These are phyloP conservation scores for Vaccinium macrocarpon DNA, from an alignment of 148 eudicot genomes.

Conservation along the genomic window DNA sequence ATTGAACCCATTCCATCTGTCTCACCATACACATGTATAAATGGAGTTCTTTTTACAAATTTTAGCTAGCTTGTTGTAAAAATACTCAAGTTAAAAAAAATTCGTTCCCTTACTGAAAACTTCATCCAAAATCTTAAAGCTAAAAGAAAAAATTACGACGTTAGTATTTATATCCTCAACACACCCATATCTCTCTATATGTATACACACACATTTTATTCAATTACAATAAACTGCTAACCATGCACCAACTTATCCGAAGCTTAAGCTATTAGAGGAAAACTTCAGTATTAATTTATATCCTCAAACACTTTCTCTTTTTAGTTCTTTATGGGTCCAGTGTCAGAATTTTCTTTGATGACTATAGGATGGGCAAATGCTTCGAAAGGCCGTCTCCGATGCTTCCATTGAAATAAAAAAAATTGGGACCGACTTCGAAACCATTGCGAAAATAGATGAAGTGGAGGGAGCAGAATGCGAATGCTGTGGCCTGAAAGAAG, in stretches of 20 bases:
- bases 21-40: not conserved
- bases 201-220: too few species aligned
- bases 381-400: constrained; percentile 14
- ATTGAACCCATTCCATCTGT: not conserved
- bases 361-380: constrained; percentile 10
- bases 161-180: not conserved
- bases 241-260: not conserved
- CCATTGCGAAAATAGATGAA: constrained; percentile 19
- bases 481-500: constrained; percentile 58
- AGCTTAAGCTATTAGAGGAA: not conserved
- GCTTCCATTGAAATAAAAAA: constrained; percentile 21
- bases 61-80: not conserved
- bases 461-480: constrained; percentile 40
- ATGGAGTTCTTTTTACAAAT: not conserved
- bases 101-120: not conserved
- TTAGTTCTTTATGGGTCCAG: not conserved
- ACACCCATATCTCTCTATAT: not conserved
- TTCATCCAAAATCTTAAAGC: not conserved
- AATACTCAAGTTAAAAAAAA: not conserved
- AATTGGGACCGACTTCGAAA: constrained; percentile 23
- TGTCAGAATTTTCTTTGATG: not conserved
- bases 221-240: too few species aligned
- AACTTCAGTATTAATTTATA: not conserved
- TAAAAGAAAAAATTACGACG: not conserved
- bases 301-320: not conserved